A percentile compares a stretch with the other conserved stretches of the same genome.
These are phyloP conservation scores for Coleophoma cylindrospora DNA, from an alignment of 2,329 filamentous ascomycete species.

Conservation along the genomic window DNA sequence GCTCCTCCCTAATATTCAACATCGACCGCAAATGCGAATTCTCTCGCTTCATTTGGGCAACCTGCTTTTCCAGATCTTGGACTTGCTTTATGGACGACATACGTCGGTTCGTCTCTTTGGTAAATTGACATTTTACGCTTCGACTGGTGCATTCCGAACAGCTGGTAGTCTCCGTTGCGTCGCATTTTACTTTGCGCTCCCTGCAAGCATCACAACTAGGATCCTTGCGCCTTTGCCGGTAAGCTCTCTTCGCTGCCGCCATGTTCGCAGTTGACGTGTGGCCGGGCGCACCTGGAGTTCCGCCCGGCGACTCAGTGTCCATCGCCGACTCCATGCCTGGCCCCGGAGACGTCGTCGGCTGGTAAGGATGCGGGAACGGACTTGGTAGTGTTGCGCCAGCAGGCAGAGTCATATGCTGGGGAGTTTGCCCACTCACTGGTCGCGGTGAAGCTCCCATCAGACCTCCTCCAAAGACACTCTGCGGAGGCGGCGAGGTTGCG, in stretches of 20 bases:
- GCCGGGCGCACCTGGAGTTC: conserved; percentile 43
- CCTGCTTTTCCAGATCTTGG: conserved; percentile 91
- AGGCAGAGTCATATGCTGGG: conserved; percentile 49
- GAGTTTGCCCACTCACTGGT: conserved; percentile 41
- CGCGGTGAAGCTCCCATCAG: conserved; percentile 48
- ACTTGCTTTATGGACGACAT: conserved; percentile 99
- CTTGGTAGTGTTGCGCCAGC: conserved; percentile 36
- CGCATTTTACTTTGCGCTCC: conserved; percentile 82
- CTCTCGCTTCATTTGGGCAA: conserved; percentile 74
- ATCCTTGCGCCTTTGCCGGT: conserved; percentile 91
- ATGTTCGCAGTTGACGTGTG: conserved; percentile 38
- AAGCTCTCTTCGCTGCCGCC: conserved; percentile 85
- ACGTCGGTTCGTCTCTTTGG: conserved; percentile 94
- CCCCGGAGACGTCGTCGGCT: conserved; percentile 21
- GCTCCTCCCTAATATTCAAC: conserved; percentile 37
- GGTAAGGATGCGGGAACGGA: conserved; percentile 24
- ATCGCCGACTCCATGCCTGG: conserved; percentile 53
- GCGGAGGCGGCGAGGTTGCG: conserved; percentile 52
- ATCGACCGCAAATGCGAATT: conserved; percentile 69
- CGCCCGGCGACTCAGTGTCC: conserved; percentile 51
- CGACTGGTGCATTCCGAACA: conserved; percentile 97
- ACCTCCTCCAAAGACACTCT: conserved; percentile 46
- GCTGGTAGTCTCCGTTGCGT: conserved; percentile 92
- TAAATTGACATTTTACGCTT: conserved; percentile 97
- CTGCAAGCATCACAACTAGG: conserved; percentile 95